Conservation (phyloP, 192 early-diverging fungal species). For the Coemansia sp. region DNA sequence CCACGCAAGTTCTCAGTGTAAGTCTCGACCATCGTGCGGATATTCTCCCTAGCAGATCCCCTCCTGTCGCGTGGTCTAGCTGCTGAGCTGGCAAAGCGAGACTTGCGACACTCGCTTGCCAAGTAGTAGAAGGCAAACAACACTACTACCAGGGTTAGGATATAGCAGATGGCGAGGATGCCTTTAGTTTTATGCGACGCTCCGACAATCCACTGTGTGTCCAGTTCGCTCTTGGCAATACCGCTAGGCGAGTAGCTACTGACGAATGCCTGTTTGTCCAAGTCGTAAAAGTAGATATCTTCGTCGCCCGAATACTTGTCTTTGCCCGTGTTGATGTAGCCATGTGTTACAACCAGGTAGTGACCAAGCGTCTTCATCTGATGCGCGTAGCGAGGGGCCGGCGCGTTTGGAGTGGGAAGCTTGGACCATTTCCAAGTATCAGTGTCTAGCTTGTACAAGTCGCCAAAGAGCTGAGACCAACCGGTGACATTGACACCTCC, state of each 20-base stretch:
- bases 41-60: constrained; percentile 1
- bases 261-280: constrained; percentile 30
- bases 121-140: constrained; percentile 33
- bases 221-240: constrained; percentile 25
- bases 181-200: constrained; percentile 18
- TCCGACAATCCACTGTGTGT: constrained; percentile 30
- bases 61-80: background rate
- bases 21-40: constrained; percentile 11
- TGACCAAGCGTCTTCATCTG: constrained; percentile 45
- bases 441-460: constrained; percentile 41
- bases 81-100: background rate
- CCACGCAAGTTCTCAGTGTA: constrained; percentile 25
- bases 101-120: constrained; percentile 4
- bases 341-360: constrained; percentile 38
- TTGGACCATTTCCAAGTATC: constrained; percentile 33
- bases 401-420: constrained; percentile 29
- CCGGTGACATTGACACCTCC: constrained; percentile 39
- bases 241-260: constrained; percentile 30
- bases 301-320: constrained; percentile 11
- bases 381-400: constrained; percentile 40
- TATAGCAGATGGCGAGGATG: constrained; percentile 19
- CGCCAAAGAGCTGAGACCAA: constrained; percentile 25
- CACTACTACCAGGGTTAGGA: constrained; percentile 19
- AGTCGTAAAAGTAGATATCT: constrained; percentile 46
- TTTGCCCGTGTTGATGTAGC: constrained; percentile 17